Evolutionary conservation across 441 rosid genomes (phyloP), one percentile per base, ranked within the genome.

Genomic region (Omphalea diandra): DNA sequence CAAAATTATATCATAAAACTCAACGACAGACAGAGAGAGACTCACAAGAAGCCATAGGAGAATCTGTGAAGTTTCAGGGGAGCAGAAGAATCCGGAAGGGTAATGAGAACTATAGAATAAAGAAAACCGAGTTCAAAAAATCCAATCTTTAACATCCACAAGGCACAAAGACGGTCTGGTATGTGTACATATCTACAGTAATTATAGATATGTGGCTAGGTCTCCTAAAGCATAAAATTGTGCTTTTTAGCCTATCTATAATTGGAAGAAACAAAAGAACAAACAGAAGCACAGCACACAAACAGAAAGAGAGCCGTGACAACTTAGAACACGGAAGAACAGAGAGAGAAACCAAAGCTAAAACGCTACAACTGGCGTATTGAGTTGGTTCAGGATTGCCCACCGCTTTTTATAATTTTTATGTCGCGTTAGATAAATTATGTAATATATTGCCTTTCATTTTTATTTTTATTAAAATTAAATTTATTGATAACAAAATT

Each of bases 31-130:
- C 26, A 66, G 35, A 44, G 50, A 62, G 31, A 50, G 63, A 82
- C 89, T 87, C 67, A 89, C 94, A 85, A 72, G 94, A 85, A 73
- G 91, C 91, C 94, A 89, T 87, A 67, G 83, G 75, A 73, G 43
- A 27, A 18, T 67, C 24, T 18, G 68, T n/a, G n/a, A n/a, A n/a
- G n/a, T n/a, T n/a, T n/a, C n/a, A n/a, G n/a, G n/a, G n/a, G n/a
- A n/a, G n/a, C 27, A 46, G 7, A 3, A 56, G 49, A 24, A 64
- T 22, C 67, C 17, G 67, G 69, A 47, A 26, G 56, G 63, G 32
- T 4, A 76, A 11, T 43, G 69, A 22, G 63, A 53, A 75, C 40
- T 26, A 22, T 49, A 50, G n/a, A 55, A 55, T 9, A 27, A 35
- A 27, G 24, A 17, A 53, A 68, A 68, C 53, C 71, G 53, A 68